A percentile compares a stretch with the other conserved stretches of the same genome.
Evolutionary conservation across 805 yeast species (phyloP).

Genomic region (Suhomyces vadensis): DNA sequence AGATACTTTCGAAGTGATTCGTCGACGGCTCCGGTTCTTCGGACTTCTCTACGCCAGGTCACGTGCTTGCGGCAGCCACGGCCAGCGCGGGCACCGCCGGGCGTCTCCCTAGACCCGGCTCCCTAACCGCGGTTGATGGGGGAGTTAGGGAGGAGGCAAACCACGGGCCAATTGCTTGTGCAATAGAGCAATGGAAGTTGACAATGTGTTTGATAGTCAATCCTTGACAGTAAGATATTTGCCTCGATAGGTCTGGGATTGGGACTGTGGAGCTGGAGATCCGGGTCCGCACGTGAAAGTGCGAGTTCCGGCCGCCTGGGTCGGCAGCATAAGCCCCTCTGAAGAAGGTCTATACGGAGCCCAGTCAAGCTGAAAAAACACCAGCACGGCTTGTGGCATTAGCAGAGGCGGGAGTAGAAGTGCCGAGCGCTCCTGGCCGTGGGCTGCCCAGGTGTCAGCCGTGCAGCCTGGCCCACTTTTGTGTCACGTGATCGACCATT

Average conservation of each 20-base stretch:
- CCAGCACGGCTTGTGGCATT: too few species aligned
- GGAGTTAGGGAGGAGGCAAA: too few species aligned
- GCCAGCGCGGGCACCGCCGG: constrained; percentile 3
- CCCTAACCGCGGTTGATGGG: neutral
- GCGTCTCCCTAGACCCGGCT: constrained; percentile 1
- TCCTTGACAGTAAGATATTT: too few species aligned
- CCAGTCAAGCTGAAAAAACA: neutral
- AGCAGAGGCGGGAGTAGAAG: too few species aligned
- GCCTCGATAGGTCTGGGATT: too few species aligned
- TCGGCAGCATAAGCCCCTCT: neutral
- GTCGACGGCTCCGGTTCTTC: constrained; percentile 11
- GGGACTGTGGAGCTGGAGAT: too few species aligned
- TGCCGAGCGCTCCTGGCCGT: too few species aligned
- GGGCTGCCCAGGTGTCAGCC: too few species aligned
- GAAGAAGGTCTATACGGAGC: neutral
- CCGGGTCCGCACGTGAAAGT: neutral
- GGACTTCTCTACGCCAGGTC: constrained; percentile 13
- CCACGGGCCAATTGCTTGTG: too few species aligned
- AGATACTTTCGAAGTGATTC: neutral
- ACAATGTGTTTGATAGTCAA: too few species aligned
- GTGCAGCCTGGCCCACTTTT: neutral
- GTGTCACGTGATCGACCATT: neutral
- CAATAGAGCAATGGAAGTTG: too few species aligned
- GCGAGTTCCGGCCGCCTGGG: neutral
- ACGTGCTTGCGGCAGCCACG: neutral